These are phyloP conservation scores for Penicillium psychrosexuale DNA, from an alignment of 2,329 filamentous ascomycete genomes.

Conservation along the genomic window DNA sequence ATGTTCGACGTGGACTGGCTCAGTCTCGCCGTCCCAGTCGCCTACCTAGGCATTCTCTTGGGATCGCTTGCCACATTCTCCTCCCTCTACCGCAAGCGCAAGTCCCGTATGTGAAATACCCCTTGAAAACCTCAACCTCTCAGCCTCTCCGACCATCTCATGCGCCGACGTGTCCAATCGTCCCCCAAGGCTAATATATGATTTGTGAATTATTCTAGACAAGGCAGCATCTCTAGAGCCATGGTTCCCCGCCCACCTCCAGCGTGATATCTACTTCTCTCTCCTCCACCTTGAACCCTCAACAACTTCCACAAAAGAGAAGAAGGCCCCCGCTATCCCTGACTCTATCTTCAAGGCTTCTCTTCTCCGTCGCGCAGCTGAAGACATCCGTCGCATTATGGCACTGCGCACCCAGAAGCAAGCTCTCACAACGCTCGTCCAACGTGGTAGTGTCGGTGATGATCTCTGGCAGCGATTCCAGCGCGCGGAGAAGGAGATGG, in stretches of 20 bases:
- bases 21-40: conserved; percentile 79
- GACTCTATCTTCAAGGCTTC: conserved; percentile 85
- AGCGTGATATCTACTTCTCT: conserved; percentile 91
- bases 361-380: conserved; percentile 80
- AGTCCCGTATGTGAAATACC: conserved; percentile 61
- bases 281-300: conserved; percentile 72
- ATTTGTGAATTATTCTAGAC: conserved; percentile 36
- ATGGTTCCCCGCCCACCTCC: conserved; percentile 89
- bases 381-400: conserved; percentile 90
- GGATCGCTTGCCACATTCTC: conserved; percentile 91
- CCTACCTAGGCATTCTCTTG: conserved; percentile 82
- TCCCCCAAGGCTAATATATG: conserved; percentile 17
- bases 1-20: conserved; percentile 66
- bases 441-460: conserved; percentile 89
- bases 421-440: conserved; percentile 76
- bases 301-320: conserved; percentile 51
- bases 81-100: conserved; percentile 86
- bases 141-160: neutral
- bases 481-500: conserved; percentile 94
- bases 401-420: conserved; percentile 85
- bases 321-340: conserved; percentile 69
- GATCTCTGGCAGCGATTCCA: conserved; percentile 92
- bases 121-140: neutral
- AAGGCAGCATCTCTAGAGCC: conserved; percentile 82
- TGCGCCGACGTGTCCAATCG: neutral